phyloP scores from a whole-genome alignment of 1,284 basidiomycete genomes.

The Filobasidium uniguttulatum region DNA sequence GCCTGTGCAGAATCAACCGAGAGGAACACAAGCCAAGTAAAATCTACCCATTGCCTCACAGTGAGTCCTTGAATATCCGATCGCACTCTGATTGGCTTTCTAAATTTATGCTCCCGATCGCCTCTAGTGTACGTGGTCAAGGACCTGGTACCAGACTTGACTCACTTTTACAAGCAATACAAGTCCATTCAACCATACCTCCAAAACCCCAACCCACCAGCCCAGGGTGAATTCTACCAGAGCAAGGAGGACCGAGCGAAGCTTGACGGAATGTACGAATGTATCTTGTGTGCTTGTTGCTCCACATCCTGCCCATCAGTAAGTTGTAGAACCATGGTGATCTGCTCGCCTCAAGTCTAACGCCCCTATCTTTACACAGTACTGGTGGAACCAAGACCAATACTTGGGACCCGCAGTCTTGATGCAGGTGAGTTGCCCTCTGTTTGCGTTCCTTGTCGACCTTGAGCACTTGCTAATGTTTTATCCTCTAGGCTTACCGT shows the following conservation, averaged over 20 bases:
- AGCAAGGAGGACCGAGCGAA: constrained; percentile 83
- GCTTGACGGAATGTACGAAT: constrained; percentile 95
- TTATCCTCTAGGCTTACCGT: constrained; percentile 68
- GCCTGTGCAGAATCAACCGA: constrained; percentile 88
- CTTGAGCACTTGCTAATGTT: too few relatives aligned
- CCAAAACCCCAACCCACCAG: constrained; percentile 80
- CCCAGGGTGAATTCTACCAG: constrained; percentile 60
- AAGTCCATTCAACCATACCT: constrained; percentile 95
- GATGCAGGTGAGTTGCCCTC: constrained; percentile 50
- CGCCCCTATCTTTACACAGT: constrained; percentile 31
- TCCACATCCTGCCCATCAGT: constrained; percentile 75
- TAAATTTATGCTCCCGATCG: background rate
- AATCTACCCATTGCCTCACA: constrained; percentile 97
- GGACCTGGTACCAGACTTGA: constrained; percentile 71
- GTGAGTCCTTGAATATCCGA: constrained; percentile 46
- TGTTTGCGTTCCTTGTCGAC: too few relatives aligned
- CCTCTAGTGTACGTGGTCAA: constrained; percentile 91
- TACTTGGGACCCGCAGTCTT: constrained; percentile 94
- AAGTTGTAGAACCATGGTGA: constrained; percentile 19
- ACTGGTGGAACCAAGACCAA: constrained; percentile 96
- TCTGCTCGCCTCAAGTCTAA: background rate
- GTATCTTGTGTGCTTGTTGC: constrained; percentile 64
- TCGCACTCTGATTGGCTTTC: too few relatives aligned
- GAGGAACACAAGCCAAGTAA: constrained; percentile 59
- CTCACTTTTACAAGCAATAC: constrained; percentile 74